Percentiles rank a stretch among this genome's conserved stretches.
These are phyloP conservation scores for Exidia glandulosa DNA, from an alignment of 768 basidiomycete genomes.

Conservation along the genomic window DNA sequence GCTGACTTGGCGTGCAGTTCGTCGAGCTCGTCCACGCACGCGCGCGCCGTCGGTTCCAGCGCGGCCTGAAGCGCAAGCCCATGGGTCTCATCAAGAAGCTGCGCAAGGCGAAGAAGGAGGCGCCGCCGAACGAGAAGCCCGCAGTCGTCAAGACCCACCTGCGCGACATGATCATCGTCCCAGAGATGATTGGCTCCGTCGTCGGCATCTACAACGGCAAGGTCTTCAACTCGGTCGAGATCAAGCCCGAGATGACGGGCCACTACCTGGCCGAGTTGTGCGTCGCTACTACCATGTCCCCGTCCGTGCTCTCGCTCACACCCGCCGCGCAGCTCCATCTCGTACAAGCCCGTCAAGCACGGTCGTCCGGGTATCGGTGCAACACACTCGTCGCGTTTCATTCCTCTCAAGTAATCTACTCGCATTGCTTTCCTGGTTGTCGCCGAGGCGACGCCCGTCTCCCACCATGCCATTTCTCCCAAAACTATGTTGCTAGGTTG, in stretches of 20 bases:
- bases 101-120: conserved; percentile 99
- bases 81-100: conserved; percentile 99
- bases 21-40: conserved; percentile 97
- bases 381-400: conserved; percentile 55
- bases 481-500: neutral
- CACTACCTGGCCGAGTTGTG: conserved; percentile 96
- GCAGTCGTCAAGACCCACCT: conserved; percentile 98
- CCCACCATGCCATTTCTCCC: neutral
- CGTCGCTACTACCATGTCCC: too few species aligned
- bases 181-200: conserved; percentile 99
- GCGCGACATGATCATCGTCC: conserved; percentile 99
- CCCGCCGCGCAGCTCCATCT: too few species aligned
- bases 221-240: conserved; percentile 94
- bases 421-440: conserved; percentile 1
- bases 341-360: conserved; percentile 98
- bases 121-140: conserved; percentile 98
- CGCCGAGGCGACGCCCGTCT: neutral
- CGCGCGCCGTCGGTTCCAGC: conserved; percentile 96
- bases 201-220: conserved; percentile 99
- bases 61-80: conserved; percentile 95
- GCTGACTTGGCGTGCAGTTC: conserved; percentile 38
- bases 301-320: too few species aligned
- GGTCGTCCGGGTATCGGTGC: conserved; percentile 99
- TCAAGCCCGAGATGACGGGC: conserved; percentile 99
- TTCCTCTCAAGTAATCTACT: conserved; percentile 84